Evolutionary conservation across 108 stramenopile genomes (phyloP).

Genomic region (Pseudonitzschia multiseries): DNA sequence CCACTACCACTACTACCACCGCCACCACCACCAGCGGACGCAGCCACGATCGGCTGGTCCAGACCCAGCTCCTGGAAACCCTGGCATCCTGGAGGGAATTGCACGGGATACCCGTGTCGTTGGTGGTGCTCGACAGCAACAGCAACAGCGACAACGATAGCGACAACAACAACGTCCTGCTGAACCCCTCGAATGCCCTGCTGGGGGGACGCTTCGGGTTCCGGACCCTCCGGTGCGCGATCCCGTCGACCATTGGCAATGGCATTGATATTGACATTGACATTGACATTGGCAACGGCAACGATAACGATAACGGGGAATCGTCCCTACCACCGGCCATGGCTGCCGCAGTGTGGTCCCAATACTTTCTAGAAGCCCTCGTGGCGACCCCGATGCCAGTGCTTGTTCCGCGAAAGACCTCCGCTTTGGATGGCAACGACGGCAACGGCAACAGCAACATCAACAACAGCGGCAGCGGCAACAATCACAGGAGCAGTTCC

Average conservation of each 20-base stretch:
- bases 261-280: too few relatives aligned
- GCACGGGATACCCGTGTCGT: conserved; percentile 1
- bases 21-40: background rate
- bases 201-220: background rate
- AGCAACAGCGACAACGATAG: too few relatives aligned
- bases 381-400: background rate
- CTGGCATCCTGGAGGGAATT: background rate
- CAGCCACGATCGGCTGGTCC: background rate
- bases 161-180: background rate
- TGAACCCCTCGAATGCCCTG: conserved; percentile 9
- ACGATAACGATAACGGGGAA: background rate
- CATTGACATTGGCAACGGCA: too few relatives aligned
- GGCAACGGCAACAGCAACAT: background rate
- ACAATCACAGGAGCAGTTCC: background rate
- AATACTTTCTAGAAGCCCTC: conserved; percentile 3
- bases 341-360: background rate
- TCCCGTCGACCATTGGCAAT: too few relatives aligned
- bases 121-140: background rate
- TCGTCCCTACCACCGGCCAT: background rate
- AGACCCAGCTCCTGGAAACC: conserved; percentile 7
- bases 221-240: background rate
- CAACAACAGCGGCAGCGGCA: background rate
- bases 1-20: background rate
- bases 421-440: too few relatives aligned
- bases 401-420: background rate